Evolutionary conservation across 2,329 filamentous ascomycete genomes (phyloP).

Genomic region (Alternaria conjuncta): DNA sequence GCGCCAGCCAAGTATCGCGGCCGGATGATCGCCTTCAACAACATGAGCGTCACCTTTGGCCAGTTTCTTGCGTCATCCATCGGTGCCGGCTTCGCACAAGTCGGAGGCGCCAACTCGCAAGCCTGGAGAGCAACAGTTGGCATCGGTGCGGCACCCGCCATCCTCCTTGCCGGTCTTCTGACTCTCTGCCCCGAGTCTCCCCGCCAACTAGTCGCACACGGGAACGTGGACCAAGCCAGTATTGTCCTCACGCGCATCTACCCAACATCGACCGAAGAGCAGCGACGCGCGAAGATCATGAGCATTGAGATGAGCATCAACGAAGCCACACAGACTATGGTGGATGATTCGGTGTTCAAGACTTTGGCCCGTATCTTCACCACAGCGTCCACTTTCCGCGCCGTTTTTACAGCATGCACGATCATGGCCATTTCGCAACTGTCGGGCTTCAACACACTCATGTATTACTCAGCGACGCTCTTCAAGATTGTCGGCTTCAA

Average conservation of each 20-base stretch:
- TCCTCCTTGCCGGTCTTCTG: slow-evolving; percentile 44
- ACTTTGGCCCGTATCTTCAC: slow-evolving; percentile 44
- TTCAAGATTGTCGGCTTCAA: slow-evolving; percentile 72
- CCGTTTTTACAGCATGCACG: slow-evolving; percentile 44
- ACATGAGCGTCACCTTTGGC: slow-evolving; percentile 43
- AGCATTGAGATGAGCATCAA: slow-evolving; percentile 41
- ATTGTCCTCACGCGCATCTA: slow-evolving; percentile 45
- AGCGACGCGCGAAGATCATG: slow-evolving; percentile 35
- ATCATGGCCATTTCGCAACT: slow-evolving; percentile 49
- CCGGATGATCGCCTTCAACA: slow-evolving; percentile 46
- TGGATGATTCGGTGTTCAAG: slow-evolving; percentile 42
- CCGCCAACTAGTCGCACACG: slow-evolving; percentile 47
- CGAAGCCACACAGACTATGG: slow-evolving; percentile 38
- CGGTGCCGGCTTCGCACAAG: slow-evolving; percentile 45
- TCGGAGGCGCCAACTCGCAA: slow-evolving; percentile 36
- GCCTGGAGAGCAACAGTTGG: slow-evolving; percentile 48
- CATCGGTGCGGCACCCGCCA: slow-evolving; percentile 45
- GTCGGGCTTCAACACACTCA: slow-evolving; percentile 71
- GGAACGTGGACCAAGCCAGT: slow-evolving; percentile 40
- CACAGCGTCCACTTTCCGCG: slow-evolving; percentile 41
- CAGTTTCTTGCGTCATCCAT: slow-evolving; percentile 42
- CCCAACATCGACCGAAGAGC: slow-evolving; percentile 32
- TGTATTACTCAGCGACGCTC: slow-evolving; percentile 69
- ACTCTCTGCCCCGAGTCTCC: slow-evolving; percentile 47
- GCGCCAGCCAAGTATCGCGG: slow-evolving; percentile 44